These are phyloP conservation scores for Funneliformis mosseae DNA, from an alignment of 192 early-diverging fungal genomes.

Conservation along the genomic window DNA sequence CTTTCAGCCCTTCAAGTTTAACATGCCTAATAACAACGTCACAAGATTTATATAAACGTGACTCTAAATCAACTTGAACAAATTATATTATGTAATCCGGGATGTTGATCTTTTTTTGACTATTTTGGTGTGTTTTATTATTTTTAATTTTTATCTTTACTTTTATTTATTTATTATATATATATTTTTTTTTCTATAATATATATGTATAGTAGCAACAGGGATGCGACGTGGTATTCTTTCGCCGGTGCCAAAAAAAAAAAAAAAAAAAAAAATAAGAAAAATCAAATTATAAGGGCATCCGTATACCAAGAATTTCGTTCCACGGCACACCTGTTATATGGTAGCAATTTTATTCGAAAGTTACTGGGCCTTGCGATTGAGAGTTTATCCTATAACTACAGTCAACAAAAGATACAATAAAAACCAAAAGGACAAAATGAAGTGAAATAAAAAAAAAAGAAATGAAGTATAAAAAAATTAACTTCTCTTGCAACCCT, in stretches of 20 bases:
- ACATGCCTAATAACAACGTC: too few species aligned
- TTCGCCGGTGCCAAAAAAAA: background rate
- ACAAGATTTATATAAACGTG: too few species aligned
- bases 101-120: too few species aligned
- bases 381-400: constrained; percentile 26
- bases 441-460: constrained; percentile 18
- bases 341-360: constrained; percentile 28
- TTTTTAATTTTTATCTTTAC: too few species aligned
- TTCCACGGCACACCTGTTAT: constrained; percentile 27
- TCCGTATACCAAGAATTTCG: constrained; percentile 18
- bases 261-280: background rate
- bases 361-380: constrained; percentile 25
- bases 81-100: too few species aligned
- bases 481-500: constrained; percentile 34
- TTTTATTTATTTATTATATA: too few species aligned
- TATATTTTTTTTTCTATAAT: background rate
- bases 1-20: background rate
- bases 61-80: too few species aligned
- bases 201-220: background rate
- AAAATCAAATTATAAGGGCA: constrained; percentile 2
- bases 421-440: constrained; percentile 21
- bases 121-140: too few species aligned
- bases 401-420: constrained; percentile 29
- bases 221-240: background rate
- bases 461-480: constrained; percentile 24